Evolutionary conservation across 768 basidiomycete species (phyloP), one percentile per base, ranked within the genome.

Genomic region (Mycena indigotica): DNA sequence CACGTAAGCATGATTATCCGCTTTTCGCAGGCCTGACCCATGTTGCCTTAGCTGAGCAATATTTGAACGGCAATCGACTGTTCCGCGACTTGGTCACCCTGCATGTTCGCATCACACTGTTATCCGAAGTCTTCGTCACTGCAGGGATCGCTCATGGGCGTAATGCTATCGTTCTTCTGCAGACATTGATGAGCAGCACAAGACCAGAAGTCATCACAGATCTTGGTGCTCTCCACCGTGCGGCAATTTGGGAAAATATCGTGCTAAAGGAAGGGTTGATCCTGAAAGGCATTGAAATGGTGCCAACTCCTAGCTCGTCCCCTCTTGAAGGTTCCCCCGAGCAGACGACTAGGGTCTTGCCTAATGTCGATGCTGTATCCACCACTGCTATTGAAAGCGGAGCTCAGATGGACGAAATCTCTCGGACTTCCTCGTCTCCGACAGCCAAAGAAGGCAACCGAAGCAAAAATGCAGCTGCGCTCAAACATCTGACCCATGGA

Each of bases 211-310:
- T 93, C 25, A 73, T 98, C 24, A 72, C 74, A 3, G 82, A 90
- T 60, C 77, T 98, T 25, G 96, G 95, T 3, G 72, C 82, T 44
- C 75, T 98, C 5, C 94, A 97, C 69, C 84, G 92, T 16, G 84
- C 87, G 1, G 87, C 84, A 58, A 83, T 93, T 5, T 93, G 91
- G 89, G 93, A 96, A 73, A 94, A 92, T 64, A 89, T 93, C 38
- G 73, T 85, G 17, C 79, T 97, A 50, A 89, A 88, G 63, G 75
- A 79, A 17, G 83, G 81, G 24, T 72, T 88, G 38, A 70, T 77
- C 16, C 70, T 75, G 16, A 83, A 79, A 63, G 84, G 85, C 35
- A 84, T 86, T 40, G 77, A 81, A 51, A 65, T 84, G 17, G 71
- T 77, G 54, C 65, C 75, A 21, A 79, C 78, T 3, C 73, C 77